Percentiles rank a stretch among this genome's conserved stretches.
Evolutionary conservation across 1,284 basidiomycete species (phyloP).

Genomic region (Tilletia caries): DNA sequence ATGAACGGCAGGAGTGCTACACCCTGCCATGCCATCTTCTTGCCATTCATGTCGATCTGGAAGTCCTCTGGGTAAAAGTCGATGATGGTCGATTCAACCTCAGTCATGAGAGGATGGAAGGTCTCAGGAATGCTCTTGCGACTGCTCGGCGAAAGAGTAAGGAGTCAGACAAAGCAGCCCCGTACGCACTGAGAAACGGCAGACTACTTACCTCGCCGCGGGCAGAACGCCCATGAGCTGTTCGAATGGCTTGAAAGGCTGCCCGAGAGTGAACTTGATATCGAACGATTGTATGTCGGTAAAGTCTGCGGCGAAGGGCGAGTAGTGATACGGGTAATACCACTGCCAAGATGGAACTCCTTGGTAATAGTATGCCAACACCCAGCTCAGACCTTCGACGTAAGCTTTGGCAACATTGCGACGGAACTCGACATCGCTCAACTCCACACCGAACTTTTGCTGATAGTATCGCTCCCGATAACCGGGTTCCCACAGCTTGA

Average conservation of each 20-base stretch:
- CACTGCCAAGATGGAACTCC: constrained; percentile 94
- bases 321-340: constrained; percentile 98
- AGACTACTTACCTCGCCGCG: constrained; percentile 60
- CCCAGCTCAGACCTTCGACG: constrained; percentile 93
- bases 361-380: constrained; percentile 96
- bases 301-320: constrained; percentile 96
- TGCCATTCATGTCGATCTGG: constrained; percentile 98
- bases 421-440: constrained; percentile 69
- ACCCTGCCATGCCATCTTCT: constrained; percentile 99
- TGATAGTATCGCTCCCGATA: constrained; percentile 93
- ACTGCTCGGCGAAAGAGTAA: constrained; percentile 57
- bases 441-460: constrained; percentile 83
- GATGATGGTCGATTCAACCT: constrained; percentile 82
- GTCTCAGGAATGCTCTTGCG: constrained; percentile 78
- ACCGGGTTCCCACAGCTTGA: constrained; percentile 66
- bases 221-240: constrained; percentile 98
- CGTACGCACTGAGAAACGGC: too few species aligned
- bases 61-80: constrained; percentile 94
- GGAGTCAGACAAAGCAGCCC: background rate
- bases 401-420: constrained; percentile 77
- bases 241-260: constrained; percentile 93
- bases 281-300: constrained; percentile 73
- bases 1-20: constrained; percentile 96
- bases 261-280: constrained; percentile 72
- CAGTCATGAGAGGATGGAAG: constrained; percentile 85